These are phyloP conservation scores for Mucor mucedo DNA, from an alignment of 371 early-diverging fungal species.

Conservation along the genomic window DNA sequence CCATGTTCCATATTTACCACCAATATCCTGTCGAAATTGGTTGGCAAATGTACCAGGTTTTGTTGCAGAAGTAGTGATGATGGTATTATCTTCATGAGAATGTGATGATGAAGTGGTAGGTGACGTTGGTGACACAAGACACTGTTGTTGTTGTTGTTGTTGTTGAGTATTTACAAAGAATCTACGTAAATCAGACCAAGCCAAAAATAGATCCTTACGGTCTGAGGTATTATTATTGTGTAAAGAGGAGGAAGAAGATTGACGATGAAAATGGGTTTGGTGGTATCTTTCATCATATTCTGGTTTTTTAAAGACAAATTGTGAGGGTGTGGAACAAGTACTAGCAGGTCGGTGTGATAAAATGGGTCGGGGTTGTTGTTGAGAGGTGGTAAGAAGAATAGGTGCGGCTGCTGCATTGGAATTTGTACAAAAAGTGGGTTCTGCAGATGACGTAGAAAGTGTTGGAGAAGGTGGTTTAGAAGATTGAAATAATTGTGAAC, in stretches of 20 bases:
- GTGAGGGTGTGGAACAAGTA: constrained; percentile 33
- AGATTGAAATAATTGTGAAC: constrained; percentile 44
- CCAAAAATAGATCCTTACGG: constrained; percentile 35
- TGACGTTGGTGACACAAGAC: constrained; percentile 14
- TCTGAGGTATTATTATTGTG: constrained; percentile 1
- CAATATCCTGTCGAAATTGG: constrained; percentile 36
- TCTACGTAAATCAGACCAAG: constrained; percentile 35
- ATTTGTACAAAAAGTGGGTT: constrained; percentile 33
- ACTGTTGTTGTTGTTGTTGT: constrained; percentile 16
- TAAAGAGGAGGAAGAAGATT: not conserved
- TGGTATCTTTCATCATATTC: constrained; percentile 39
- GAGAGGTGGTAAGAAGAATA: constrained; percentile 19
- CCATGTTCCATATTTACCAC: constrained; percentile 37
- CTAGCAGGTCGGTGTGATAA: constrained; percentile 32
- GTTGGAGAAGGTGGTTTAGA: constrained; percentile 41
- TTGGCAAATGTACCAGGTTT: constrained; percentile 37
- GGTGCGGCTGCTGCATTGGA: constrained; percentile 27
- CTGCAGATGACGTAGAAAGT: constrained; percentile 36
- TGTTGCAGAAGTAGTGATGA: not conserved
- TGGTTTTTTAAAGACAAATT: constrained; percentile 42
- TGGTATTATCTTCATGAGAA: constrained; percentile 17
- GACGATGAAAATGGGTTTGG: constrained; percentile 37
- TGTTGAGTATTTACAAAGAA: constrained; percentile 36
- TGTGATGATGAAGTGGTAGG: constrained; percentile 22
- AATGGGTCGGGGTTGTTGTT: constrained; percentile 30